phyloP scores from a whole-genome alignment of 1,139 yeast genomes.

The Blastobotrys capitulatus region DNA sequence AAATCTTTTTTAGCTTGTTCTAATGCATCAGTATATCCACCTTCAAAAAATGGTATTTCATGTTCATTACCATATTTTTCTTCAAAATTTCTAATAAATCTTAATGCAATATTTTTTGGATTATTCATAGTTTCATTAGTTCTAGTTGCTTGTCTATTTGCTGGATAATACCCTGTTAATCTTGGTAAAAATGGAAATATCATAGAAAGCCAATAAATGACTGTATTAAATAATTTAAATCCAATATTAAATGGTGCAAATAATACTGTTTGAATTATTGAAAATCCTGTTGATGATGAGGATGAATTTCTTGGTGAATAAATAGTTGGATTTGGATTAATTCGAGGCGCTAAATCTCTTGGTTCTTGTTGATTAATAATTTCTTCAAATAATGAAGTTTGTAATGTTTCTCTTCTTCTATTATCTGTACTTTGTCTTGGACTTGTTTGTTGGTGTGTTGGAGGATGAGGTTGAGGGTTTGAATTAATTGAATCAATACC shows the following conservation, averaged over 20 bases:
- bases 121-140: slow-evolving; percentile 35
- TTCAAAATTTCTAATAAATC: slow-evolving; percentile 38
- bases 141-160: slow-evolving; percentile 29
- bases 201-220: slow-evolving; percentile 30
- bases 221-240: slow-evolving; percentile 28
- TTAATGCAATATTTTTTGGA: slow-evolving; percentile 38
- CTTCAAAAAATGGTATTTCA: slow-evolving; percentile 48
- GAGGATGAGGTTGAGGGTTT: not conserved
- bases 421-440: not conserved
- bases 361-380: slow-evolving; percentile 19
- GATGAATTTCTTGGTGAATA: slow-evolving; percentile 19
- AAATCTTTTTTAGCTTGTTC: slow-evolving; percentile 61
- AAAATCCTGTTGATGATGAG: slow-evolving; percentile 22
- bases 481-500: slow-evolving; percentile 12
- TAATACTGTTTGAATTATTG: slow-evolving; percentile 28
- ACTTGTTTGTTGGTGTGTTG: not conserved
- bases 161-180: slow-evolving; percentile 34
- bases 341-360: slow-evolving; percentile 21
- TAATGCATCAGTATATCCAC: slow-evolving; percentile 73
- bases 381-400: slow-evolving; percentile 30
- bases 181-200: slow-evolving; percentile 35
- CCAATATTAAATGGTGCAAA: slow-evolving; percentile 32
- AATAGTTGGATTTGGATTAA: slow-evolving; percentile 19
- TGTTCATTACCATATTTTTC: slow-evolving; percentile 31
- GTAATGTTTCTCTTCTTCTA: slow-evolving; percentile 3